Evolutionary conservation across 345 rosid genomes (phyloP), one percentile per base, ranked within the genome.

Genomic region (Syzygium aromaticum): DNA sequence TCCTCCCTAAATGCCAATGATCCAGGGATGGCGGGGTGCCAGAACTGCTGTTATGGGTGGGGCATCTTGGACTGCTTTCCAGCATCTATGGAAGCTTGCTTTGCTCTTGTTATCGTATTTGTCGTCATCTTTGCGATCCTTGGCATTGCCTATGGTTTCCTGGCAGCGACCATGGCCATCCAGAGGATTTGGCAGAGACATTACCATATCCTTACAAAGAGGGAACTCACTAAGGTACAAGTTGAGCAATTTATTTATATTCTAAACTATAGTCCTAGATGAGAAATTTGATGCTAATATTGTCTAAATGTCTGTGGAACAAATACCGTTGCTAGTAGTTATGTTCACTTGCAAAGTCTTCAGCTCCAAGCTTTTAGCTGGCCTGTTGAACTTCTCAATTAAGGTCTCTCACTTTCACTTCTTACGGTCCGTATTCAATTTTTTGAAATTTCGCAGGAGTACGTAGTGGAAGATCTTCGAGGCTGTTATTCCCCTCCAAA

Each of bases 21-120:
- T 85, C 97, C 99, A 38, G 91, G 96, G 85, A 96, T 96, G 98
- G 97, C 95, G 85, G 96, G 97, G 77, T 96, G 99, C 91, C 99
- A 95, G 90, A 95, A 96, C 89, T 95, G 99, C 94, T 98, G 98
- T 89, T 98, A 98, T 86, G 99, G 99, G 57, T 95, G 98, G 99
- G 99, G 99, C 54, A 92, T 96, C 89, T 92, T 97, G 91, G 98
- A 97, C 88, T 95, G 98, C 89, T 98, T 98, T 91, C 99, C 99
- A 83, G 98, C 98, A 33, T 95, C 99, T 5, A 91, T 98, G 98
- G 99, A 98, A 90, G 99, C 98, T 43, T 95, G 98, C 89, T 95
- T 98, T 89, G 97, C 97, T 33, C 92, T 96, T 83, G 95, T 94
- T 73, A 49, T 96, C 59, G 96, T 98, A 84, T 98, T 98, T 90